Evolutionary conservation across 2,329 filamentous ascomycete genomes (phyloP).

Genomic region (Tothia fuscella): DNA sequence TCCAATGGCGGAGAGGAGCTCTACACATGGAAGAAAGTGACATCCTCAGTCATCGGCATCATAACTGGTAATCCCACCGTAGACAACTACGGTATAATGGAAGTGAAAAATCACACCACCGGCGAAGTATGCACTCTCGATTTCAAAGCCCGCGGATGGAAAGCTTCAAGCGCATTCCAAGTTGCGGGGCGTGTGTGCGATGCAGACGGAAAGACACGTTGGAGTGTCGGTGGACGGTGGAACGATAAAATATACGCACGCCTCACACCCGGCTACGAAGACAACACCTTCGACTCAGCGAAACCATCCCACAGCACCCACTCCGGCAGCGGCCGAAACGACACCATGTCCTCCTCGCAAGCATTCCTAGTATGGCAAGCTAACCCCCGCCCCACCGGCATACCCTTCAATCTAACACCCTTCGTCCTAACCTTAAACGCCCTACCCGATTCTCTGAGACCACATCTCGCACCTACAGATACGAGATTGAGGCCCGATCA

Average conservation of each 20-base stretch:
- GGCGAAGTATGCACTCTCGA: conserved; percentile 82
- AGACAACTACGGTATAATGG: conserved; percentile 97
- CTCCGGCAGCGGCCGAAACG: conserved; percentile 29
- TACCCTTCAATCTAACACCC: conserved; percentile 94
- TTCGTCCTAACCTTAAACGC: conserved; percentile 94
- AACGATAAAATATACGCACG: conserved; percentile 95
- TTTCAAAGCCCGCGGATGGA: conserved; percentile 95
- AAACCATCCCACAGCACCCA: conserved; percentile 33
- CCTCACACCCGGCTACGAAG: conserved; percentile 82
- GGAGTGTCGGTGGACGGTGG: conserved; percentile 89
- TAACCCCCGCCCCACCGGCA: conserved; percentile 64
- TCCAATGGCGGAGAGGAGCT: conserved; percentile 66
- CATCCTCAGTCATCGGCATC: conserved; percentile 93
- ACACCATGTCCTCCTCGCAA: conserved; percentile 29
- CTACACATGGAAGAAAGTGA: conserved; percentile 99
- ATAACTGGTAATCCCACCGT: conserved; percentile 92
- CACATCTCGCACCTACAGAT: conserved; percentile 80
- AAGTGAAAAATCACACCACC: conserved; percentile 94
- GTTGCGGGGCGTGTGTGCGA: conserved; percentile 79
- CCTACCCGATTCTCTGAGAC: conserved; percentile 66
- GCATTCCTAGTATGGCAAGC: conserved; percentile 92
- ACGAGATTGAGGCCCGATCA: conserved; percentile 89
- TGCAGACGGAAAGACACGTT: conserved; percentile 63
- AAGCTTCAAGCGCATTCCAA: conserved; percentile 80
- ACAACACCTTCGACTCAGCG: conserved; percentile 45